A percentile compares a stretch with the other conserved stretches of the same genome.
Evolutionary conservation across 2,329 filamentous ascomycete genomes (phyloP).

Genomic region (Fusarium pseudograminearum): DNA sequence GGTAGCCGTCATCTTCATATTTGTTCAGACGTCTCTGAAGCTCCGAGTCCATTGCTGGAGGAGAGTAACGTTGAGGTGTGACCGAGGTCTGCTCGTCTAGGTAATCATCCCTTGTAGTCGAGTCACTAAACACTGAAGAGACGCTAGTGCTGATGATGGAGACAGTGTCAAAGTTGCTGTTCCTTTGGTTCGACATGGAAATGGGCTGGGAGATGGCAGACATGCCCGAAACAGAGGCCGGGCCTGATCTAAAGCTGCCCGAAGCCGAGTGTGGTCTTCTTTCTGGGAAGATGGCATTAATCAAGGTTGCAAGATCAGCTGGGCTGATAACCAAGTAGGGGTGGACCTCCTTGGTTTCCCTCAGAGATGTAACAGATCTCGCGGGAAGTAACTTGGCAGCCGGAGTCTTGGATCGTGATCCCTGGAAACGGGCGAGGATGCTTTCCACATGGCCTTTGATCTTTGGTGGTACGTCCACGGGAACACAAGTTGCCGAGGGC

Average conservation of each 20-base stretch:
- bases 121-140: constrained; percentile 79
- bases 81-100: constrained; percentile 66
- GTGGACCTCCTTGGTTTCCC: constrained; percentile 82
- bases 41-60: constrained; percentile 60
- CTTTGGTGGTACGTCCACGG: constrained; percentile 65
- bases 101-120: constrained; percentile 73
- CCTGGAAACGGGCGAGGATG: constrained; percentile 74
- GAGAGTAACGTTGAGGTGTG: constrained; percentile 67
- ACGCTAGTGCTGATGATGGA: constrained; percentile 79
- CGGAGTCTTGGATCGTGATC: constrained; percentile 61
- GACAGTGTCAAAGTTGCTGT: constrained; percentile 72
- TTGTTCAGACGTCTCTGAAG: constrained; percentile 60
- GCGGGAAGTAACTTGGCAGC: constrained; percentile 74
- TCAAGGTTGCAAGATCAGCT: constrained; percentile 81
- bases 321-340: constrained; percentile 84
- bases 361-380: constrained; percentile 76
- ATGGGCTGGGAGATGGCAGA: constrained; percentile 75
- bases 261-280: constrained; percentile 72
- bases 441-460: constrained; percentile 78
- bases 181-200: constrained; percentile 69
- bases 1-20: constrained; percentile 74
- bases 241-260: constrained; percentile 73
- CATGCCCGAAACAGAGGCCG: constrained; percentile 75
- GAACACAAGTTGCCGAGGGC: constrained; percentile 64
- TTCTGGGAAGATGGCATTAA: constrained; percentile 87